Conservation (phyloP, 2,329 filamentous ascomycete species). For the Catunica adiposa region DNA sequence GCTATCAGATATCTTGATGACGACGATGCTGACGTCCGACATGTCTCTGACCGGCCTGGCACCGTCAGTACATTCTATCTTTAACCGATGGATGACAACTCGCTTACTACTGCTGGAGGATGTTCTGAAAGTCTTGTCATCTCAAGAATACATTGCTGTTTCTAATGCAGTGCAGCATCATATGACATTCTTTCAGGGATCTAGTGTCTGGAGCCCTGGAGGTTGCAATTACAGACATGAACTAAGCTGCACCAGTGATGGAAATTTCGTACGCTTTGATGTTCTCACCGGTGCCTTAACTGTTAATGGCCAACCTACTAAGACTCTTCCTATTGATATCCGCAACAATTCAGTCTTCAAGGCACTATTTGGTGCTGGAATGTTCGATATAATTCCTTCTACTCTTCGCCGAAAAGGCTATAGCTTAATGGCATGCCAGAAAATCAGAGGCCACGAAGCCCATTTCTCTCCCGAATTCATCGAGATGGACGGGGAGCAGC, state of each 20-base stretch:
- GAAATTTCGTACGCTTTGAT: constrained; percentile 23
- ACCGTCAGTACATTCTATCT: not conserved
- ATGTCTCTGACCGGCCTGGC: not conserved
- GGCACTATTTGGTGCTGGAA: constrained; percentile 26
- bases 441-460: constrained; percentile 20
- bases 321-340: constrained; percentile 30
- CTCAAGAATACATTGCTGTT: not conserved
- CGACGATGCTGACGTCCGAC: not conserved
- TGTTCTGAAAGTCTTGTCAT: not conserved
- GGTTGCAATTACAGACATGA: not conserved
- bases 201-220: not conserved
- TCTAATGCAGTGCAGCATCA: not conserved
- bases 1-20: not conserved
- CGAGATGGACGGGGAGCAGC: not conserved
- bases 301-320: constrained; percentile 33
- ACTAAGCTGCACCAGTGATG: not conserved
- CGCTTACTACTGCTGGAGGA: not conserved
- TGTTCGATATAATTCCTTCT: constrained; percentile 29
- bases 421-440: constrained; percentile 4
- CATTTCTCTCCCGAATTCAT: constrained; percentile 21
- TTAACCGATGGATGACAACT: not conserved
- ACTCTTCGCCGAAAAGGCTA: constrained; percentile 21
- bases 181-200: not conserved
- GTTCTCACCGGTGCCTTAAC: constrained; percentile 35
- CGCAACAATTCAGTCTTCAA: constrained; percentile 25